Evolutionary conservation across 345 rosid species (phyloP).

Genomic region (Xanthoceras sorbifolium): DNA sequence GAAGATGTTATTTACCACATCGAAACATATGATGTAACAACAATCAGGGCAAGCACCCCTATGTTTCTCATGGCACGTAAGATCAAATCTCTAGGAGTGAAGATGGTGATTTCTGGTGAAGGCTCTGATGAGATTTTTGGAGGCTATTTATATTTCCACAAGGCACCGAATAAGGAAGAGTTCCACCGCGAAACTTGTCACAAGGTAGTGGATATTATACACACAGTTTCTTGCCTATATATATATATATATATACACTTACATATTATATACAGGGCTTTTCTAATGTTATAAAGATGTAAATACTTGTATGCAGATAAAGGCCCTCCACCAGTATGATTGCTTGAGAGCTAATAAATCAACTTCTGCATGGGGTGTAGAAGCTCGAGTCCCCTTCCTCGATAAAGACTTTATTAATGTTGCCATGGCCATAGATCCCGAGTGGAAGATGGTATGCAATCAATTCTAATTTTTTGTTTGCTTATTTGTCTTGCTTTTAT

Average conservation of each 20-base stretch:
- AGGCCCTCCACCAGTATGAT: slow-evolving; percentile 89
- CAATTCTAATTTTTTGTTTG: background rate
- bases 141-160: slow-evolving; percentile 94
- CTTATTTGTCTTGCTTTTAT: background rate
- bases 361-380: slow-evolving; percentile 95
- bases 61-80: slow-evolving; percentile 92
- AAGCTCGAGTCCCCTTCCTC: slow-evolving; percentile 89
- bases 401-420: slow-evolving; percentile 81
- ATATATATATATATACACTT: too few relatives aligned
- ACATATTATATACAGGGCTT: background rate
- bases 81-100: slow-evolving; percentile 91
- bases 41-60: slow-evolving; percentile 89
- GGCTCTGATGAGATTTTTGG: slow-evolving; percentile 95
- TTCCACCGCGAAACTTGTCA: slow-evolving; percentile 85
- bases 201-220: slow-evolving; percentile 53
- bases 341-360: slow-evolving; percentile 94
- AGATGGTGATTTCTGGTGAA: slow-evolving; percentile 98
- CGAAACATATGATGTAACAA: slow-evolving; percentile 88
- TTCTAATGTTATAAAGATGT: background rate
- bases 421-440: slow-evolving; percentile 89
- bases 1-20: slow-evolving; percentile 92
- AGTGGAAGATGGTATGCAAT: slow-evolving; percentile 71
- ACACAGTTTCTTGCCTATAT: background rate
- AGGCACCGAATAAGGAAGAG: slow-evolving; percentile 91
- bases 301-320: slow-evolving; percentile 51